Conservation (phyloP, 768 basidiomycete species). For the Agrocybe pediades region DNA sequence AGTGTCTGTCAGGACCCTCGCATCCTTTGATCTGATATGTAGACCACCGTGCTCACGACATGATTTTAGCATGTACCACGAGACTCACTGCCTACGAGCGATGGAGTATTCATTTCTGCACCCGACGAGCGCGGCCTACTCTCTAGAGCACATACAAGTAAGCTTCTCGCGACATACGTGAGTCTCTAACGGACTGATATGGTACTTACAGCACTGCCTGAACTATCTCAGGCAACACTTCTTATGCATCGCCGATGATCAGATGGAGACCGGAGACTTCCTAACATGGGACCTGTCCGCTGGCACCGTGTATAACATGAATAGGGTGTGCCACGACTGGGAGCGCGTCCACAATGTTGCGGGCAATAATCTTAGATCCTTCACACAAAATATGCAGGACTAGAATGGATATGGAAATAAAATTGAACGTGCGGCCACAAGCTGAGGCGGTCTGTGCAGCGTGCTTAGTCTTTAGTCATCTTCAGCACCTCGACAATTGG, state of each 20-base stretch:
- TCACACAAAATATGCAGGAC: not conserved
- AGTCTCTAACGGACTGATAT: too few species aligned
- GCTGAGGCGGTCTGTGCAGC: too few species aligned
- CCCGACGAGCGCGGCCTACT: slow-evolving; percentile 4
- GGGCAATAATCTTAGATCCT: not conserved
- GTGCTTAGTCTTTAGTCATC: too few species aligned
- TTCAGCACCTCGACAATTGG: too few species aligned
- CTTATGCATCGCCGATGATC: slow-evolving; percentile 7
- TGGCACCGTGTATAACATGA: not conserved
- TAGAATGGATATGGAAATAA: not conserved
- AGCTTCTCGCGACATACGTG: not conserved
- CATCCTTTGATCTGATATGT: not conserved
- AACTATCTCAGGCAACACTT: slow-evolving; percentile 10
- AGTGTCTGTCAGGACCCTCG: not conserved
- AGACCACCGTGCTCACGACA: not conserved
- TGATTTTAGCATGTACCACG: slow-evolving; percentile 4
- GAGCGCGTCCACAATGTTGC: not conserved
- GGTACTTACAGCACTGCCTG: slow-evolving; percentile 5
- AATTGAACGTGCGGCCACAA: too few species aligned
- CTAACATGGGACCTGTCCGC: not conserved
- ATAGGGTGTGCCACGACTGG: slow-evolving; percentile 3
- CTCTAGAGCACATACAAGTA: slow-evolving; percentile 8
- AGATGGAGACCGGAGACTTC: slow-evolving; percentile 3
- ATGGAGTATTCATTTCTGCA: slow-evolving; percentile 8
- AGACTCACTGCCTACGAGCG: slow-evolving; percentile 7